Base-by-base conservation (phyloP, 495 filamentous ascomycete species). In the Neurospora sp. region DNA sequence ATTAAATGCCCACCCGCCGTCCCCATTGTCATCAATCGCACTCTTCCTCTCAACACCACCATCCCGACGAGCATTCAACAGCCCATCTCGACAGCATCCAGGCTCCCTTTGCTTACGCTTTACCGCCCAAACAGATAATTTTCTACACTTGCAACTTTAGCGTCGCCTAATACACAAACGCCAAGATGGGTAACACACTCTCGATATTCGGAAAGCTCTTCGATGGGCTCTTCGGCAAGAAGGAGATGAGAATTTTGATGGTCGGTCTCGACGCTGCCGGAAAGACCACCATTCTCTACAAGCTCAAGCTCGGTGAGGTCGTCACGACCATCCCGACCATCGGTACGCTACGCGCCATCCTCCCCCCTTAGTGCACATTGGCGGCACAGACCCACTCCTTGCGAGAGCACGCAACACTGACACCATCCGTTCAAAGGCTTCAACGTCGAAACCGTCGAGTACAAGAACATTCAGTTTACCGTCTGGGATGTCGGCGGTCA, bases 391-490 rank as follows among this genome's bases (percentile, higher is more conserved):
- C 68, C n/a, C 68, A 53, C 16, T 73, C 18, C 61, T 73, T 68
- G 70, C 71, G 53, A 35, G 27, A 35, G 27, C 53, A 65, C 27
- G 71, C 72, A 35, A 44, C 53, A 65, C 80, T 84, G 74, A 84
- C 79, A 69, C 69, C 76, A 40, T 48, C 71, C 22, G 18, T 68
- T 9, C 16, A 31, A 77, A 97, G 96, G 96, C 76, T 99, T 99
- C 89, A 99, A 99, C 88, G 96, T 99, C 83, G 96, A 99, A 89
- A 98, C 96, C 61, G 96, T 99, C 84, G 96, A 98, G 83, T 99
- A 98, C 88, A 97, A 97, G 90, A 98, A 99, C 89, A 98, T 99
- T 83, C 94, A 97, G 83, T 99, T 99, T 88, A 99, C 96, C 82
- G 96, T 99, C 83, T 99, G 96, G 96, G 96, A 99, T 90, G 96